Evolutionary conservation across 2,329 filamentous ascomycete species (phyloP), one percentile per base, ranked within the genome.

Genomic region (Colletotrichum limetticola): DNA sequence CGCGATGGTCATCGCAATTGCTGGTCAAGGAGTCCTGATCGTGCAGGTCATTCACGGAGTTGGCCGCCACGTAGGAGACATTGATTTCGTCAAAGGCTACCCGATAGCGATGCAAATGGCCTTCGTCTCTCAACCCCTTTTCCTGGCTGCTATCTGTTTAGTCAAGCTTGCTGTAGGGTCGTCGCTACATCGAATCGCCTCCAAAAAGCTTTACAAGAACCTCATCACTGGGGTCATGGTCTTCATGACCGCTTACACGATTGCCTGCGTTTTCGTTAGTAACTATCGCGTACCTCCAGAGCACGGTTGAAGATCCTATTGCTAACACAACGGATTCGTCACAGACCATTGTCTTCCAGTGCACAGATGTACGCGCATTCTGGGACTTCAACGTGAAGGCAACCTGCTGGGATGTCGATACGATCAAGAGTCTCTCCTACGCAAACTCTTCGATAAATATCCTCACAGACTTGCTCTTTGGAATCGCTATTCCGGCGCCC

Each of bases 311-410:
- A n/a, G 30, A 0, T 6, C 12, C 3, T 19, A 14, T 19, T 30
- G 14, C 28, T 26, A 22, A 30, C 16, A 16, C 11, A 16, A 16
- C 24, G 16, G 5, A 3, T 58, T 35, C 32, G 7, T n/a, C 37
- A 1, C 14, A 82, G 78, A 88, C 86, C 0, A 74, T 88, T 1
- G 68, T 88, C 2, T 77, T 88, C 1, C 86, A 89, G 71, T 89
- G 87, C 61, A 82, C 81, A 6, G 81, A 88, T 55, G 77, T 88
- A 1, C 80, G 82, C 6, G 73, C 84, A 0, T 80, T 83, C 32
- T 89, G 86, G 86, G 85, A 89, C 73, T 57, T 52, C 0, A 77
- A 76, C 0, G 79, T 84, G 2, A 76, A 81, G 11, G 78, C 81
- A 0, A 82, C 78, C 1, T 89, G 87, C 74, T 89, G 85, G 82